Evolutionary conservation across 1,139 yeast genomes (phyloP).

Genomic region (Magnusiomyces sp.): DNA sequence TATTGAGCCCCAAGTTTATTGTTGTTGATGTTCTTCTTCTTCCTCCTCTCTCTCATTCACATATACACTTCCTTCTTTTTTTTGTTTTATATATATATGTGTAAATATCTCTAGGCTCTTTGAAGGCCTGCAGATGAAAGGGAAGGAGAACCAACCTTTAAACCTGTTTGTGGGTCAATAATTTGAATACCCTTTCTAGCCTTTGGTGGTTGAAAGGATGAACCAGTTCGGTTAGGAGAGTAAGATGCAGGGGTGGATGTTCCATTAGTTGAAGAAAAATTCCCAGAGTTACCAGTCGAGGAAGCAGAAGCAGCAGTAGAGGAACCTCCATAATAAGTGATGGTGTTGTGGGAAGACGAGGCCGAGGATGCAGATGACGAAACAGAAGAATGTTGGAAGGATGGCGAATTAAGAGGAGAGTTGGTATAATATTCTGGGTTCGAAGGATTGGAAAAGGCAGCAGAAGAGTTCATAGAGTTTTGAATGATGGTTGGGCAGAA

Average conservation of each 20-base stretch:
- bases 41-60: too few relatives aligned
- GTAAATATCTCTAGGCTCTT: neutral
- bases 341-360: conserved; percentile 2
- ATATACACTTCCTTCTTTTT: neutral
- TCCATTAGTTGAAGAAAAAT: too few relatives aligned
- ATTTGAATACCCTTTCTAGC: conserved; percentile 51
- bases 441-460: conserved; percentile 4
- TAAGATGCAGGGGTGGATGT: too few relatives aligned
- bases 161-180: conserved; percentile 69
- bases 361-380: neutral
- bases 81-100: neutral
- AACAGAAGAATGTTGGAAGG: too few relatives aligned
- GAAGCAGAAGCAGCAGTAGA: neutral
- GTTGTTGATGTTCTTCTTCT: neutral
- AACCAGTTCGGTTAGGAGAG: too few relatives aligned
- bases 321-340: neutral
- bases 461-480: neutral
- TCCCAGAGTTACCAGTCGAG: neutral
- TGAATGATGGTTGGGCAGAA: conserved; percentile 37
- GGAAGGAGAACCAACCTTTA: conserved; percentile 37
- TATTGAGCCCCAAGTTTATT: neutral
- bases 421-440: neutral
- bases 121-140: neutral
- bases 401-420: too few relatives aligned
- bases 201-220: conserved; percentile 10